Evolutionary conservation across 495 filamentous ascomycete genomes (phyloP), one percentile per base, ranked within the genome.

Genomic region (Bathelium albidoporum): DNA sequence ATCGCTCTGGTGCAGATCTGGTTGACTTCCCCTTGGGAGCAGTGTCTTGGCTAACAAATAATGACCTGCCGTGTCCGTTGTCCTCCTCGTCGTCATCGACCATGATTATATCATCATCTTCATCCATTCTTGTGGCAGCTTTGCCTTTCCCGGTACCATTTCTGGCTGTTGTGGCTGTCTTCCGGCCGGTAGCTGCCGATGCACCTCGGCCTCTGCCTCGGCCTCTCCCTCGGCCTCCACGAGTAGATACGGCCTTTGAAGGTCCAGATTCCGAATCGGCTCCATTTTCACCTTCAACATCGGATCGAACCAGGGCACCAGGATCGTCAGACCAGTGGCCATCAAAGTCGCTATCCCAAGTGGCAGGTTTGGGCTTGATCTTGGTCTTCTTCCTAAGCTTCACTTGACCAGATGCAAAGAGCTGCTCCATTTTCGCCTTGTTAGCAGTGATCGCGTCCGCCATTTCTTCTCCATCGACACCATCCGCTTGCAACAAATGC

Each of bases 331-430:
- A 85, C 94, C 94, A 97, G 32, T 78, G 73, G 39, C 95, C 94
- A 61, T 96, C 86, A 39, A 89, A 72, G 64, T 97, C 92, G 2
- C 82, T 85, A 71, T 97, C 89, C 92, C 93, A 99, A 10, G 74
- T 76, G 29, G 87, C 86, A 2, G 94, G 94, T 65, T 82, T 83
- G 22, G 86, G 83, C 74, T 91, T 95, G 59, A 86, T 77, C 64
- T 85, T 89, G 59, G 77, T 81, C 65, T 80, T 81, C 62, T 82
- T 82, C 32, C 79, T 81, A 1, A 45, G 34, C 75, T 83, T 88
- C 32, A 86, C 70, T 44, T 83, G 75, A 2, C 91, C 91, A 24
- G 82, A 80, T 2, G 80, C 78, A 68, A 91, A 96, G 63, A 85
- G 71, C 58, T 85, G 77, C 71, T 96, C 92, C 68, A 89, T 83